phyloP scores from a whole-genome alignment of 2,329 filamentous ascomycete species.

The Aspergillus calidoustus region DNA sequence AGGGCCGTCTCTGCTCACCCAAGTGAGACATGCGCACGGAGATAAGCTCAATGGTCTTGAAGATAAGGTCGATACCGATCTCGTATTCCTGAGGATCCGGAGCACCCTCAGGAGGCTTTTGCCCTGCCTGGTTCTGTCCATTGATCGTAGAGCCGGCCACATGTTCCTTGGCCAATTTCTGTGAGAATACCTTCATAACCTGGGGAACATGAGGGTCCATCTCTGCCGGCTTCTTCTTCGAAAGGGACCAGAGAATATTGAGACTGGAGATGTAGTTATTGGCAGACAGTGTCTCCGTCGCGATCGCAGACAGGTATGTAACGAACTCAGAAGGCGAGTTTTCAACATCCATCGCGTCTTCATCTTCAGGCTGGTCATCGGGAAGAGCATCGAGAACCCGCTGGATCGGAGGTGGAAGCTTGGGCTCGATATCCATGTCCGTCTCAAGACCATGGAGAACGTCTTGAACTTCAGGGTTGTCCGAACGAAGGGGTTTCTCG shows the following conservation, averaged over 20 bases:
- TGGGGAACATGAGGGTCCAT: conserved; percentile 87
- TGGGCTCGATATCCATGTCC: conserved; percentile 69
- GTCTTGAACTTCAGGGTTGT: conserved; percentile 91
- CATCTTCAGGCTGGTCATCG: conserved; percentile 77
- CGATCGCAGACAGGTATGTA: conserved; percentile 79
- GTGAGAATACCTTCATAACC: conserved; percentile 91
- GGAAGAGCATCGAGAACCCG: conserved; percentile 89
- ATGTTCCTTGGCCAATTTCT: conserved; percentile 91
- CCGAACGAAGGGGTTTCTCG: conserved; percentile 85
- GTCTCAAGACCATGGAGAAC: conserved; percentile 78
- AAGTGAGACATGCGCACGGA: conserved; percentile 90
- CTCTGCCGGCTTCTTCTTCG: conserved; percentile 79
- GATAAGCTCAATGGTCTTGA: conserved; percentile 93
- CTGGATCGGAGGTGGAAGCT: conserved; percentile 75
- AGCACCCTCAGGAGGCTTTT: conserved; percentile 45
- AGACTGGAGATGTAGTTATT: conserved; percentile 84
- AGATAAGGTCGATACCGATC: conserved; percentile 86
- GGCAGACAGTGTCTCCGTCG: conserved; percentile 82
- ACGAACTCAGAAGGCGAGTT: conserved; percentile 84
- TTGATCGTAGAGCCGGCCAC: conserved; percentile 71
- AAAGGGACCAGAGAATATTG: conserved; percentile 91
- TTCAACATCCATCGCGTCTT: conserved; percentile 78
- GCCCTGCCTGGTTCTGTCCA: conserved; percentile 43
- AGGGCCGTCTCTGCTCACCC: conserved; percentile 87
- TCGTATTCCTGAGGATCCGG: conserved; percentile 78